These are phyloP conservation scores for Kickxella alabastrina DNA, from an alignment of 192 early-diverging fungal species.

Conservation along the genomic window DNA sequence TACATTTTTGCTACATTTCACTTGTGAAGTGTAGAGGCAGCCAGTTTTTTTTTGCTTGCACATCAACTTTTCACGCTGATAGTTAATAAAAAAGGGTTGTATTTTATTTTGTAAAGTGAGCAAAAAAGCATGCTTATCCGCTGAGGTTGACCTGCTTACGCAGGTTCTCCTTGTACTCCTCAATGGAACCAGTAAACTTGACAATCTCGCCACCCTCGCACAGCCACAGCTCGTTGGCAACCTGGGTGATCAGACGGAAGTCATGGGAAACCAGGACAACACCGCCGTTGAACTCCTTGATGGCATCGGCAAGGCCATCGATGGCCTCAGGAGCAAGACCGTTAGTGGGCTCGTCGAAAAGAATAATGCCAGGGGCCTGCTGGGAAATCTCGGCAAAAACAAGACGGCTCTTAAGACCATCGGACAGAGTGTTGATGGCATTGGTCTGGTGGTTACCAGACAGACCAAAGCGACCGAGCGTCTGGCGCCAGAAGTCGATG, in stretches of 20 bases:
- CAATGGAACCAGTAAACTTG: conserved; percentile 77
- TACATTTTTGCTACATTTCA: too few relatives aligned
- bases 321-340: conserved; percentile 91
- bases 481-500: conserved; percentile 83
- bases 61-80: too few relatives aligned
- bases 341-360: conserved; percentile 94
- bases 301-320: conserved; percentile 91
- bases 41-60: too few relatives aligned
- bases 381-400: conserved; percentile 69
- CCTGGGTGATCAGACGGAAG: conserved; percentile 95
- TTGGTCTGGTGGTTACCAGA: conserved; percentile 90
- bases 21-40: too few relatives aligned
- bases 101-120: too few relatives aligned
- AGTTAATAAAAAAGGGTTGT: too few relatives aligned
- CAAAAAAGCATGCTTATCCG: too few relatives aligned
- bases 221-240: conserved; percentile 91
- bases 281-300: conserved; percentile 92
- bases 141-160: conserved; percentile 73
- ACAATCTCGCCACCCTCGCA: conserved; percentile 79
- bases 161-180: conserved; percentile 87
- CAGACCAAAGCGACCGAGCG: conserved; percentile 90
- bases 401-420: conserved; percentile 93
- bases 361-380: conserved; percentile 77
- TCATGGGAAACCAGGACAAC: conserved; percentile 98
- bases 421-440: conserved; percentile 82